Evolutionary conservation across 805 yeast species (phyloP), one percentile per base, ranked within the genome.

Genomic region (Yarrowia phangngaensis): DNA sequence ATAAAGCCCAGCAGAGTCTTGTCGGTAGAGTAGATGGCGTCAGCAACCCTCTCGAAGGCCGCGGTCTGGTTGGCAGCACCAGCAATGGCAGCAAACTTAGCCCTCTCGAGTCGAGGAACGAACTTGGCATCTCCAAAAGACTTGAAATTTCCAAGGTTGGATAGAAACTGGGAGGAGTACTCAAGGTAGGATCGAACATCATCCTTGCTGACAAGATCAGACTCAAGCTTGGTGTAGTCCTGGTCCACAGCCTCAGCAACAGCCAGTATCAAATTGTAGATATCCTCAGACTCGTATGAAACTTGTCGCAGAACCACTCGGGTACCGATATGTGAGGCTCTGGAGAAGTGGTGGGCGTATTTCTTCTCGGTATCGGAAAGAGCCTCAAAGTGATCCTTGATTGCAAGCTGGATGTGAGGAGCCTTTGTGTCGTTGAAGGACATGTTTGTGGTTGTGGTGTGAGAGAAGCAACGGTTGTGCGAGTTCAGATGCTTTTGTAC

Each of bases 91-190:
- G 68, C 73, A 56, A 86, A 79, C 6, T 71, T 71, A 0, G 64
- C 73, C 23, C 56, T 59, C 0, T 72, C 51, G 29, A 85, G 58
- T 43, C 77, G 68, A 30, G 96, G 96, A 54, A 87, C 72, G 60
- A 87, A 87, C 65, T 87, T 87, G 57, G 78, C 77, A 66, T 87
- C 95, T 56, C 96, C 96, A 63, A 87, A 87, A 1, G 92, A 82
- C 66, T 87, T 68, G 84, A 90, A 30, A 87, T 82, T 22, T 80
- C 82, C 63, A 77, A 86, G 66, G 62, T 80, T 81, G 34, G 76
- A 68, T 54, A 80, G 66, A 55, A 81, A 76, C 61, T 78, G 84
- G 11, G 82, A 73, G 14, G 83, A 74, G 56, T 80, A 80, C 60
- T 79, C 83, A 20, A 64, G 41, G 62, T 82, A 84, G 14, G 63